phyloP scores from a whole-genome alignment of 2,329 filamentous ascomycete species.

The Trichophyton verrucosum region DNA sequence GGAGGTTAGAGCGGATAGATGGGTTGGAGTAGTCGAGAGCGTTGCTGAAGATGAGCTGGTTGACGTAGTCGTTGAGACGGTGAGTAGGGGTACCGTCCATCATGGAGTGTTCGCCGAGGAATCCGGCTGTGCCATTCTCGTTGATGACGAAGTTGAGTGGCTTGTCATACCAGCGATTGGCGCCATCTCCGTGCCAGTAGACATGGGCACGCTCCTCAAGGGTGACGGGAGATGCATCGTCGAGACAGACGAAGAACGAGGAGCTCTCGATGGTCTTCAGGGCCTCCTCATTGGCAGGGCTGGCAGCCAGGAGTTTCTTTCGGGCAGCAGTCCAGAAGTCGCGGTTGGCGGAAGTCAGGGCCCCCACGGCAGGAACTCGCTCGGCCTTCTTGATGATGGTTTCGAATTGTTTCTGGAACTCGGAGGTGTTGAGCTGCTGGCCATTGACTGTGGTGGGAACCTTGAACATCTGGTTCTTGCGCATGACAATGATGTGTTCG shows the following conservation, averaged over 20 bases:
- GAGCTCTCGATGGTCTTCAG: constrained; percentile 75
- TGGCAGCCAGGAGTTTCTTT: constrained; percentile 60
- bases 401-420: constrained; percentile 82
- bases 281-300: constrained; percentile 62
- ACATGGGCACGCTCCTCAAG: constrained; percentile 88
- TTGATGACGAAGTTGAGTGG: constrained; percentile 96
- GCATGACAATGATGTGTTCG: constrained; percentile 77
- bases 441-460: constrained; percentile 69
- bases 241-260: constrained; percentile 84
- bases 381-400: constrained; percentile 69
- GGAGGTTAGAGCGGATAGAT: constrained; percentile 64
- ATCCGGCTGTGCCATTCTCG: constrained; percentile 93
- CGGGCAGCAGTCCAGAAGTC: constrained; percentile 85
- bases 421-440: constrained; percentile 71
- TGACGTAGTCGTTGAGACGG: constrained; percentile 86
- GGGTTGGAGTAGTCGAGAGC: constrained; percentile 81
- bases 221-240: constrained; percentile 81
- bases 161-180: constrained; percentile 97
- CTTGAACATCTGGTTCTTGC: constrained; percentile 98
- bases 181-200: constrained; percentile 96
- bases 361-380: constrained; percentile 61
- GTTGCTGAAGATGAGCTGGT: constrained; percentile 83
- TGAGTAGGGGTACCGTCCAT: constrained; percentile 99
- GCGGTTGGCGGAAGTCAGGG: constrained; percentile 81
- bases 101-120: constrained; percentile 98